Base-by-base conservation (phyloP, 441 rosid species). In the Flueggea neowawraea region DNA sequence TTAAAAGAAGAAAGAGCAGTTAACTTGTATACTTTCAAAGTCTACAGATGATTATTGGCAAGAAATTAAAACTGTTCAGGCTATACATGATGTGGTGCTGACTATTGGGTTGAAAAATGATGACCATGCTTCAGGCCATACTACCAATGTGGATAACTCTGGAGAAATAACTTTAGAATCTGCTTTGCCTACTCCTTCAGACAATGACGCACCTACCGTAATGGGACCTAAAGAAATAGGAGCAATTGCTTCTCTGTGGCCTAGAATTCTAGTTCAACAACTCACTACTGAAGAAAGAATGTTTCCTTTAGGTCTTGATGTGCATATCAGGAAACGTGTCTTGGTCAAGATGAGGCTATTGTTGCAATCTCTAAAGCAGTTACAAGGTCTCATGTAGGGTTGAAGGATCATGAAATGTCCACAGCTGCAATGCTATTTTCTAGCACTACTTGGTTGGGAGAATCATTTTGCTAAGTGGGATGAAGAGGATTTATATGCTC, bases 41-140 rank as follows among this genome's bases (percentile, higher is more conserved):
- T 73, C 86, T 43, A 95, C 99, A 3, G 84, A 84, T 71, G 97
- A 91, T 74, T 95, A 95, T 73, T 91, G 98, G 97, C 95, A 91
- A 71, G 99, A 94, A 76, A 94, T 91, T 64, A 84, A 85, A 80
- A 77, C 96, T 67, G 97, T 91, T 76, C 87, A 82, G 72, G 97
- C 97, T 66, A 91, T 95, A 92, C 99, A 89, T 61, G 96, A 95
- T 74, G 86, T 85, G 95, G 99, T 89, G 61, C 58, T 64, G 55
- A 72, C 84, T 45, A 91, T 89, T 74, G 80, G 78, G 74, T 69
- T 74, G 67, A 83, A 72, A 72, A 69, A 71, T 44, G 82, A 72
- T 64, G 76, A 72, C 31, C 73, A 68, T 68, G 77, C 41, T 8
- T 5, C 41, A 36, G 41, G 4, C 41, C 41, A 8, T 36, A 36